Evolutionary conservation across 257 asterid species (phyloP), one percentile per base, ranked within the genome.

Genomic region (Jaltomata sinuosa): DNA sequence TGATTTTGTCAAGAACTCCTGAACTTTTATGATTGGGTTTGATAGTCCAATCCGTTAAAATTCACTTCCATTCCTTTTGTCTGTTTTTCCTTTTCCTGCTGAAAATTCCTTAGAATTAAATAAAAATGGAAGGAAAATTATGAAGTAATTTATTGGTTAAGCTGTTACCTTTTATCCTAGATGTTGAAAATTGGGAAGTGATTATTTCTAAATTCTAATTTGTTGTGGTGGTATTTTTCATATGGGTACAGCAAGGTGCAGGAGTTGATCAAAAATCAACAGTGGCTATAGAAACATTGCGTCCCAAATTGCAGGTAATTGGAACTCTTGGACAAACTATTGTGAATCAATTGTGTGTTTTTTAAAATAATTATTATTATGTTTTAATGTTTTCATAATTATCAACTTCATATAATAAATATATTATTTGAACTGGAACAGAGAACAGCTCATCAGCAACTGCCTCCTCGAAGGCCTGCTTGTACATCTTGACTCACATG

Each of bases 391-490:
- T 62, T 42, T 29, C 71, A 14, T 27, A 62, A 45, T 22, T 22
- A 25, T 36, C 5, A 81, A 7, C 25, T 81, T 57, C 34, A 40
- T 80, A 6, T 16, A 57, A n/a, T 84, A 47, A 61, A 72, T 9
- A n/a, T 32, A 9, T 67, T 68, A 82, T 68, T 50, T 34, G 2
- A 11, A 4, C 54, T 68, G 72, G 1, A 85, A 85, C 96, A 95
- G 98, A 93, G 91, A 88, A 94, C 98, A 32, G 94, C 95, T 18
- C 98, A 90, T 83, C 98, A 95, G 83, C 98, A 94, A 84, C 84
- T 94, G 79, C 98, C 98, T 18, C 98, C 98, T 14, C 85, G 98
- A 57, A 92, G 94, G 84, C 99, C 99, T 25, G 88, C 94, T 68
- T 91, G 94, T 85, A 92, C 94, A 31, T 91, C 96, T 85, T 89